Conservation (phyloP, 176 grass and related monocot species). For the Tillandsia leiboldiana region DNA sequence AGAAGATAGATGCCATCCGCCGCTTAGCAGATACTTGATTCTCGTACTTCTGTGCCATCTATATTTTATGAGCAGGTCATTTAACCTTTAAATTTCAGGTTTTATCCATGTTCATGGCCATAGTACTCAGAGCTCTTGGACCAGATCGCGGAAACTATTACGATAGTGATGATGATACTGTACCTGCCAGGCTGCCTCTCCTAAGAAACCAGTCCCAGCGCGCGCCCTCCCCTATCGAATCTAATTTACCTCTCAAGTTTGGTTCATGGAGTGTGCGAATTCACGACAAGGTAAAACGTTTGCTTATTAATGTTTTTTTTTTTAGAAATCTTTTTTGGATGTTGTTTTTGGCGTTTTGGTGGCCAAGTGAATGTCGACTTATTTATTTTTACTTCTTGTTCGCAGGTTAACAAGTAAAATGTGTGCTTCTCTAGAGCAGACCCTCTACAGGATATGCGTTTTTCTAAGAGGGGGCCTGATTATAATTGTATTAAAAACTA, state of each 20-base stretch:
- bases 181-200: slow-evolving; percentile 69
- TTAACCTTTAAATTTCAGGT: slow-evolving; percentile 30
- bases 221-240: slow-evolving; percentile 20
- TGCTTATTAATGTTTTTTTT: slow-evolving; percentile 3
- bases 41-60: not conserved
- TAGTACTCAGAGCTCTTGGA: slow-evolving; percentile 63
- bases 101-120: slow-evolving; percentile 51
- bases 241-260: slow-evolving; percentile 38
- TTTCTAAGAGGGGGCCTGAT: slow-evolving; percentile 2
- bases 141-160: slow-evolving; percentile 58
- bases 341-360: not conserved
- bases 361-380: slow-evolving; percentile 3
- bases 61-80: not conserved
- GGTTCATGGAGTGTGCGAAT: slow-evolving; percentile 68
- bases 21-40: no score
- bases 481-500: slow-evolving; percentile 5
- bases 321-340: not conserved
- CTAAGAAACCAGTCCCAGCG: slow-evolving; percentile 52
- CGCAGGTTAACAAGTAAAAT: slow-evolving; percentile 42
- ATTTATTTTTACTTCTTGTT: slow-evolving; percentile 12
- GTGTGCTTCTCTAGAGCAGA: not conserved
- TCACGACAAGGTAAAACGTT: slow-evolving; percentile 41
- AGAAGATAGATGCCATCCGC: not conserved
- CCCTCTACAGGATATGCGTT: slow-evolving; percentile 10
- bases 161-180: slow-evolving; percentile 69